Evolutionary conservation across 306 rosid species (phyloP), one percentile per base, ranked within the genome.

Genomic region (Lagenaria siceraria): DNA sequence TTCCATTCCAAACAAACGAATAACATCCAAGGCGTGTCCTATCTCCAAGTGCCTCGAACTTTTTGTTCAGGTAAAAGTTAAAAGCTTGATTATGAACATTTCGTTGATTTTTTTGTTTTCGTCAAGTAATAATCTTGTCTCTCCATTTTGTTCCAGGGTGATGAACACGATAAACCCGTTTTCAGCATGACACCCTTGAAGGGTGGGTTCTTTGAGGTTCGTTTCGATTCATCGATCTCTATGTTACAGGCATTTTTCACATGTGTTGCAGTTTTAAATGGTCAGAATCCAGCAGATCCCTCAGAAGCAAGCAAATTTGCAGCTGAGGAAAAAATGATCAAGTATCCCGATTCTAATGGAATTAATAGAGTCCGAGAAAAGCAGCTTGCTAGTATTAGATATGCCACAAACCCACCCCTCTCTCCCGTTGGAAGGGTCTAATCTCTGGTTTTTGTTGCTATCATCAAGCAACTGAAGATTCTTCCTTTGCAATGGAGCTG

Each of bases 381-480:
- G 62, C 83, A 82, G 24, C 71, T 84, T 43, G 75, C 82, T 64
- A 76, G 79, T 31, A 70, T 81, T 69, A 75, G 79, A 78, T 94
- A 88, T 78, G 88, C 91, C 79, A 83, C 91, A 76, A 88, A 78
- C 80, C 98, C 98, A 36, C 98, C 98, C 5, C 80, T 81, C 79
- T 94, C 98, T 33, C 98, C 97, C 25, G 90, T 88, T 62, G 96
- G 90, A 7, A 94, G 97, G 81, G 97, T 92, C 70, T 94, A 89
- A 84, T 74, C 65, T 77, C 68, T 61, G 56, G 77, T 78, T 21
- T 78, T 55, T 73, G 59, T 79, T 53, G 52, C 17, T 78, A 81
- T 78, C 65, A 81, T 78, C 65, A 77, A 80, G 80, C 76, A 73
- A 79, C 74, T 77, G 75, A 49, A 61, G 75, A 77, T 79, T 59